Percentiles rank a stretch among this genome's conserved stretches.
These are phyloP conservation scores for Amanita exitialis DNA, from an alignment of 768 basidiomycete species.

Conservation along the genomic window DNA sequence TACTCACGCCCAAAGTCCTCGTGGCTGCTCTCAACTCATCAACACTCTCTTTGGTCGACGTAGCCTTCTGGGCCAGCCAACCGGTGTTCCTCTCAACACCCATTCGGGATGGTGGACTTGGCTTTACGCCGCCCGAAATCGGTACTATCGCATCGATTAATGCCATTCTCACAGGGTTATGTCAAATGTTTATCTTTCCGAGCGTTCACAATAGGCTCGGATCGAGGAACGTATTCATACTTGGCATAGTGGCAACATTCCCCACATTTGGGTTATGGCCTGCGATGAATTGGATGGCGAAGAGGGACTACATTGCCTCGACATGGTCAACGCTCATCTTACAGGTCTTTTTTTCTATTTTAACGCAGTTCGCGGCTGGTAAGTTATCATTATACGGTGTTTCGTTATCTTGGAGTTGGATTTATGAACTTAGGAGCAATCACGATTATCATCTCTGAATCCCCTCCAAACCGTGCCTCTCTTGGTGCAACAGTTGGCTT, in stretches of 20 bases:
- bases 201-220: conserved; percentile 30
- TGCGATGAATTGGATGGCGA: conserved; percentile 10
- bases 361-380: background rate
- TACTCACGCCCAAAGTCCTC: conserved; percentile 26
- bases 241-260: conserved; percentile 29
- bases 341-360: background rate
- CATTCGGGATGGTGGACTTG: conserved; percentile 48
- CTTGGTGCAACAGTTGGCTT: background rate
- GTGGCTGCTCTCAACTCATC: conserved; percentile 36
- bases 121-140: conserved; percentile 43
- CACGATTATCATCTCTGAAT: too few species aligned
- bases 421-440: too few species aligned
- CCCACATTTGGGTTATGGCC: conserved; percentile 41
- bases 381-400: background rate
- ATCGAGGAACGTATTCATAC: conserved; percentile 26
- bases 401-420: background rate
- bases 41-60: conserved; percentile 34
- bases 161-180: conserved; percentile 42
- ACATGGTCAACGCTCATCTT: background rate
- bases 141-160: conserved; percentile 43
- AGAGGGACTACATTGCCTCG: background rate
- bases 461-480: background rate
- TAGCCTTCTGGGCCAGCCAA: conserved; percentile 44
- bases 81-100: conserved; percentile 63
- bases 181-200: conserved; percentile 49